Conservation (phyloP, 2,329 filamentous ascomycete genomes). For the Tolypocladium album region DNA sequence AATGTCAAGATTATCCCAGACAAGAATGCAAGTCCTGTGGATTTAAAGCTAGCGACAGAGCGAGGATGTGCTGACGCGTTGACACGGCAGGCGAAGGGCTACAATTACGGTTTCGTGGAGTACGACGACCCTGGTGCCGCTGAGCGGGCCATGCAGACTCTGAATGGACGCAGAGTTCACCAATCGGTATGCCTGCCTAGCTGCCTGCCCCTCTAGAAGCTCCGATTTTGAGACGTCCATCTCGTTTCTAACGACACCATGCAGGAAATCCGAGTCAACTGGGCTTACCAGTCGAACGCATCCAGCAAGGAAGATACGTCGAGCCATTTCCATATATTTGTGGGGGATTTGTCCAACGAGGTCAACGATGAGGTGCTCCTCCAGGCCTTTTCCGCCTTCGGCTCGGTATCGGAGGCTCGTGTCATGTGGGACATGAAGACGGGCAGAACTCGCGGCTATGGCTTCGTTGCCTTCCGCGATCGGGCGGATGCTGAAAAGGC, state of each 20-base stretch:
- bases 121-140: constrained; percentile 96
- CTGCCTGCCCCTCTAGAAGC: not conserved
- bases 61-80: constrained; percentile 3
- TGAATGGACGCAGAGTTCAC: constrained; percentile 92
- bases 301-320: constrained; percentile 94
- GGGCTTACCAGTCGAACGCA: constrained; percentile 97
- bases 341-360: constrained; percentile 94
- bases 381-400: constrained; percentile 93
- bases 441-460: constrained; percentile 90
- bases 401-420: constrained; percentile 89
- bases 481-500: constrained; percentile 91
- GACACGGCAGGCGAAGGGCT: constrained; percentile 71
- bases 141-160: constrained; percentile 91
- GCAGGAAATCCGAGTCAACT: constrained; percentile 97
- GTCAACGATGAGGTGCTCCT: constrained; percentile 93
- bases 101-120: constrained; percentile 98
- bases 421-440: constrained; percentile 99
- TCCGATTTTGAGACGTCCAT: not conserved
- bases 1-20: constrained; percentile 99
- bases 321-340: constrained; percentile 97
- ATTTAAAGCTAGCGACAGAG: not conserved
- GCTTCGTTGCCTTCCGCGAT: constrained; percentile 95
- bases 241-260: constrained; percentile 7
- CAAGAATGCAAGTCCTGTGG: constrained; percentile 72
- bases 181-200: constrained; percentile 55